Base-by-base conservation (phyloP, 306 rosid species). In the Cercis canadensis region DNA sequence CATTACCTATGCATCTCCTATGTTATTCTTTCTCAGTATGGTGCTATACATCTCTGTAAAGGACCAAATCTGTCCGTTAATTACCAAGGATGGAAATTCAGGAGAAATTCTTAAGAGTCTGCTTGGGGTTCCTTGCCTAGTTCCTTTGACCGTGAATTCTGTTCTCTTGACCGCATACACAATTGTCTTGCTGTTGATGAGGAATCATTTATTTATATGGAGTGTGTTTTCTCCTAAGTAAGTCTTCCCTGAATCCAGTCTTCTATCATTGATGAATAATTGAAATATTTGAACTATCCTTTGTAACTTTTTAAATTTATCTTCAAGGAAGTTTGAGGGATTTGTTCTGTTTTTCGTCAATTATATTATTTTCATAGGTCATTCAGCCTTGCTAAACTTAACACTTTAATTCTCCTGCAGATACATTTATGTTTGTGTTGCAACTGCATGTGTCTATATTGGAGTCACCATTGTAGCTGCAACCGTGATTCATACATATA, bases 211-310 rank as follows among this genome's bases (percentile, higher is more conserved):
- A 74, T 90, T 90, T 66, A 75, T 90, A 58, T 93, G 97, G 98
- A 93, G 98, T 75, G 98, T 93, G 80, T 93, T 85, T 63, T 93
- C 96, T 54, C 98, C 98, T 40, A 93, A 93, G 98, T 92, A 78
- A 90, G 96, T 85, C 41, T 78, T 76, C 67, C 50, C 73, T 15
- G 70, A 74, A 67, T 49, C 65, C 16, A 14, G 65, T 51, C 43
- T 62, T 57, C 60, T 43, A 41, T 40, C 41, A 43, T 70, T 58
- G 62, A 56, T 53, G 54, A 61, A 73, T 57, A 21, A 33, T 55
- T 61, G 36, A 62, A 63, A 70, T 56, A 15, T 43, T 53, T 37
- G 6, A 45, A 45, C 4, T 32, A 15, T 67, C 62, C 65, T 53
- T 60, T 17, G 12, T 65, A 44, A 52, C 47, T 67, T 75, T 44